Base-by-base conservation (phyloP, 2,329 filamentous ascomycete genomes). In the Pyrenochaeta sp. region DNA sequence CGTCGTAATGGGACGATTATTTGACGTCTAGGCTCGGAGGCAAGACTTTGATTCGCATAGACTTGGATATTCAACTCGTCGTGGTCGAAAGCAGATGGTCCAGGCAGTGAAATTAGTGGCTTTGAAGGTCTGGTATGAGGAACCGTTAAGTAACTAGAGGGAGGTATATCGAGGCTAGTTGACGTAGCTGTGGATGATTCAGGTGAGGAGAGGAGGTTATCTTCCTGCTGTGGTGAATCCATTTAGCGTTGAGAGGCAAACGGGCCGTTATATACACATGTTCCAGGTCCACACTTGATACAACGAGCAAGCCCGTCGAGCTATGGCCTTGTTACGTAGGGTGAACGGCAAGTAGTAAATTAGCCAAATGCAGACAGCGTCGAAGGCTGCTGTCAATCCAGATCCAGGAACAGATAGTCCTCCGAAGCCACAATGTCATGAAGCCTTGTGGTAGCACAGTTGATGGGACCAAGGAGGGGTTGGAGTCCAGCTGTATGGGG, bases 361-460 rank as follows among this genome's bases (percentile, higher is more conserved):
- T 44, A 54, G 28, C 25, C 34, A 52, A 36, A 28, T 51, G 22
- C 50, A 56, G 55, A 24, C 25, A 28, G 42, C 48, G 50, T 27
- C 44, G 44, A 50, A 54, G 25, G 47, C 24, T 53, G 22, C 45
- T 15, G 28, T 39, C 47, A 52, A 52, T 40, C 47, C 37, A 50
- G 19, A 25, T 39, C 56, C 54, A 56, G 34, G 47, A 65, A 39
- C 10, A 53, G 59, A 54, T 56, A 63, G 53, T 56, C 27, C 34
- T 52, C 59, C 56, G 62, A 66, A 60, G 67, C 67, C 61, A 71
- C 63, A 62, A 40, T 42, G 58, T 60, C 59, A 60, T 62, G 54
- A 52, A 48, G 32, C 24, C 42, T 39, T 50, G 51, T 25, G 37
- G 36, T 42, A 9, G 13, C 52, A 43, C 43, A 49, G 46, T 56